phyloP scores from a whole-genome alignment of 169 alveolate genomes.

The Plasmodium falciparum region DNA sequence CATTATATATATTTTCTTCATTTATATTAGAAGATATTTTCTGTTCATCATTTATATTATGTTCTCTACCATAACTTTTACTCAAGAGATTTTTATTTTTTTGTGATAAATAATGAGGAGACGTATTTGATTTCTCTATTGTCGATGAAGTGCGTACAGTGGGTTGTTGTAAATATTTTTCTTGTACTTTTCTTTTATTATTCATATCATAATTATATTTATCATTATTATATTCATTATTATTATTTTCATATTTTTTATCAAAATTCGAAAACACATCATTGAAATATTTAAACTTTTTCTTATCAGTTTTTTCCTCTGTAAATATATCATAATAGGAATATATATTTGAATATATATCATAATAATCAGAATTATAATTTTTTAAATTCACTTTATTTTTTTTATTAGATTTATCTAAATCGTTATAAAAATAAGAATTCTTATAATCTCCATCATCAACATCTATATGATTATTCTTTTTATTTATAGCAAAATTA shows the following conservation, averaged over 20 bases:
- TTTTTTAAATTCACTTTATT: conserved; percentile 59
- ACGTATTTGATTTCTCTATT: neutral
- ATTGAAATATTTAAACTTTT: conserved; percentile 59
- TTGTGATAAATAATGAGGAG: neutral
- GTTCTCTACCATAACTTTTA: neutral
- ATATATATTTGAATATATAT: conserved; percentile 68
- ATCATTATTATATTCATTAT: neutral
- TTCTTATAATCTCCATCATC: conserved; percentile 12
- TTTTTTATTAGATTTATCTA: conserved; percentile 28
- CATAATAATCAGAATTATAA: conserved; percentile 67
- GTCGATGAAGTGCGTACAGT: neutral
- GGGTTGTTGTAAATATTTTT: neutral
- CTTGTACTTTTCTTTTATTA: conserved; percentile 9
- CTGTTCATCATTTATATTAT: conserved; percentile 23
- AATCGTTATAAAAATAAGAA: conserved; percentile 22
- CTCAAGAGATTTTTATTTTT: neutral
- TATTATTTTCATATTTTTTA: conserved; percentile 42
- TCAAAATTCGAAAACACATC: conserved; percentile 72
- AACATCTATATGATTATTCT: neutral
- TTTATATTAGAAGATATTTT: neutral
- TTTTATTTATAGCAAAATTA: conserved; percentile 21
- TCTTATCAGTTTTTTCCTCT: conserved; percentile 66
- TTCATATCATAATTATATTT: conserved; percentile 11
- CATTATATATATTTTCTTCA: too few species aligned
- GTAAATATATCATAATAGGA: conserved; percentile 74